Base-by-base conservation (phyloP, 2,329 filamentous ascomycete genomes). In the Canariomyces notabilis region DNA sequence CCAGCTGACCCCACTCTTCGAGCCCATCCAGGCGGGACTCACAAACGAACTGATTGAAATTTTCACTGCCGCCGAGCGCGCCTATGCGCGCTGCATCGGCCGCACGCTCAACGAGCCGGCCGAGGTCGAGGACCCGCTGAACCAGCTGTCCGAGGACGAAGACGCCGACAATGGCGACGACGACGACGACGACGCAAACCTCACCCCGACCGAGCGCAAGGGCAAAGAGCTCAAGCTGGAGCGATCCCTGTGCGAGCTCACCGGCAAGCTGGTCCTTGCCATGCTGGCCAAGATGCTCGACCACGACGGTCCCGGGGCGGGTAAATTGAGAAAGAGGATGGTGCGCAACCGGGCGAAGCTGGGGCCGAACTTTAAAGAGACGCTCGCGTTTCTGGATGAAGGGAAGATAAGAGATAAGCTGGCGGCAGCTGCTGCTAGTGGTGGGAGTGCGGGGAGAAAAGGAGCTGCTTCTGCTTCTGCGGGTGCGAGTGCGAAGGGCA, bases 291-390 rank as follows among this genome's bases (percentile, higher is more conserved):
- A 81, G 43, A 80, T 89, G 33, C 72, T 96, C 41, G 89, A 94
- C 60, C 69, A 73, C 34, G 72, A 70, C 1, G 80, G 79, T 6
- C 68, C 76, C 9, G 69, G 78, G 22, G 76, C 76, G 7, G 82
- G 80, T 22, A 80, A 79, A 60, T 74, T 95, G 29, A 78, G 79
- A 52, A 79, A 80, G 57, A 77, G 89, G 16, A 72, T 98, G 18
- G 75, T 85, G 58, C 77, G 87, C 54, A 96, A 98, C 67, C 85
- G 85, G 61, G 72, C 71, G n/a, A 82, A 80, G 60, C 75, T 98
- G 3, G 93, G 93, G 2, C 72, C 79, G 37, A 96, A 93, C 62
- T 94, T 87, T 73, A 87, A 85, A 60, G 89, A 93, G 58, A 81
- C 96, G 6, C 71, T 95, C 4, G 79, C 80, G 7, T 93, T 85